Evolutionary conservation across 306 rosid genomes (phyloP).

Genomic region (Lupinus albus): DNA sequence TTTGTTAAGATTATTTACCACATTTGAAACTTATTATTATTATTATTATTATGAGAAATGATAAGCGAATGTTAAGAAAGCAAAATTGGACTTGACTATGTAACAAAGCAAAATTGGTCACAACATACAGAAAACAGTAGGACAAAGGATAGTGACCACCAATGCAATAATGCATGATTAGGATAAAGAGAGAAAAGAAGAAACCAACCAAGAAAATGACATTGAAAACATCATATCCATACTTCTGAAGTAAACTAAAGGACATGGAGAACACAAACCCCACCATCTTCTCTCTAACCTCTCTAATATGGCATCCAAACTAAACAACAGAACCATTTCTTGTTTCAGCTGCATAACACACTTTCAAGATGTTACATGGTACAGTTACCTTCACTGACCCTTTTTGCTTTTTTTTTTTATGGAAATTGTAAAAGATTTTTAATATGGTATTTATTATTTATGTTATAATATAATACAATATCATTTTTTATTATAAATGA

Average conservation of each 20-base stretch:
- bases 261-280: constrained; percentile 33
- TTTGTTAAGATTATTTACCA: no score
- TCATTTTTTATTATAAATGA: no score
- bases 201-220: constrained; percentile 45
- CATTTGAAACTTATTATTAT: no score
- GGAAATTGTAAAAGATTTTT: no score
- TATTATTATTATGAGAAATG: no score
- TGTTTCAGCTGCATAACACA: background rate
- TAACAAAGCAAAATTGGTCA: constrained; percentile 11
- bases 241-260: constrained; percentile 20
- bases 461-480: no score
- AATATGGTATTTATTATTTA: no score
- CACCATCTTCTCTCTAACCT: constrained; percentile 22
- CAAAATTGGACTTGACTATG: background rate
- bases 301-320: constrained; percentile 12
- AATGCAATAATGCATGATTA: constrained; percentile 43
- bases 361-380: constrained; percentile 16
- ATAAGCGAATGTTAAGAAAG: no score
- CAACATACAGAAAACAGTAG: background rate
- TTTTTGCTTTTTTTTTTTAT: background rate
- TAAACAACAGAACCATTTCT: constrained; percentile 36
- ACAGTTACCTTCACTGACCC: constrained; percentile 19
- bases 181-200: constrained; percentile 25
- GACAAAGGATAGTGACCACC: background rate
- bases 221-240: constrained; percentile 25